phyloP scores from a whole-genome alignment of 192 early-diverging fungal genomes.

The Coemansia sp. region DNA sequence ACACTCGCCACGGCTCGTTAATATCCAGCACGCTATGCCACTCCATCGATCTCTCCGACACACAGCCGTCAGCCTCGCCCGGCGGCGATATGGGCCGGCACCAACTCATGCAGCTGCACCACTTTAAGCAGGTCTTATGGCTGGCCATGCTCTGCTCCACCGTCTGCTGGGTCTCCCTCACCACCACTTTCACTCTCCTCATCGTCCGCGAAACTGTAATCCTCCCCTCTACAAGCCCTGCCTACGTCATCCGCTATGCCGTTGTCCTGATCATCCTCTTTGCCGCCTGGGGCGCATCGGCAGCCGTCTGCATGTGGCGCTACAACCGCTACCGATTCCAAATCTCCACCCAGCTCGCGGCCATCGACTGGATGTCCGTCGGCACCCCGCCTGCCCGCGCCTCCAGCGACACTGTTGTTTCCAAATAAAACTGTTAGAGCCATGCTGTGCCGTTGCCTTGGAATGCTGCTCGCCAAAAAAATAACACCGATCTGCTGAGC shows the following conservation, averaged over 20 bases:
- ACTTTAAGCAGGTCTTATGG: constrained; percentile 17
- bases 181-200: constrained; percentile 20
- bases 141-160: constrained; percentile 29
- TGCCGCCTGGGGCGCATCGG: constrained; percentile 13
- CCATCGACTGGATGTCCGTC: not conserved
- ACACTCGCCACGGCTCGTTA: not conserved
- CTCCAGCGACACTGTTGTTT: not conserved
- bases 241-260: constrained; percentile 3
- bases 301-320: constrained; percentile 12
- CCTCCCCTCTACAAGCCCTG: not conserved
- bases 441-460: too few species aligned
- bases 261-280: constrained; percentile 3
- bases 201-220: constrained; percentile 15
- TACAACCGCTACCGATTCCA: constrained; percentile 14
- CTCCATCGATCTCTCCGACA: constrained; percentile 7
- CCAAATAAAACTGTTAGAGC: too few species aligned
- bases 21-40: constrained; percentile 8
- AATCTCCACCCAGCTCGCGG: constrained; percentile 3
- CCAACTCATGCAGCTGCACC: constrained; percentile 19
- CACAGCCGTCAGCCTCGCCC: not conserved
- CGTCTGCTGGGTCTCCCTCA: constrained; percentile 19
- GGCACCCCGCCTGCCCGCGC: not conserved
- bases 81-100: not conserved
- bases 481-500: too few species aligned
- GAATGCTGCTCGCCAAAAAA: too few species aligned